Conservation (phyloP, 345 rosid species). For the Carallia brachiata region DNA sequence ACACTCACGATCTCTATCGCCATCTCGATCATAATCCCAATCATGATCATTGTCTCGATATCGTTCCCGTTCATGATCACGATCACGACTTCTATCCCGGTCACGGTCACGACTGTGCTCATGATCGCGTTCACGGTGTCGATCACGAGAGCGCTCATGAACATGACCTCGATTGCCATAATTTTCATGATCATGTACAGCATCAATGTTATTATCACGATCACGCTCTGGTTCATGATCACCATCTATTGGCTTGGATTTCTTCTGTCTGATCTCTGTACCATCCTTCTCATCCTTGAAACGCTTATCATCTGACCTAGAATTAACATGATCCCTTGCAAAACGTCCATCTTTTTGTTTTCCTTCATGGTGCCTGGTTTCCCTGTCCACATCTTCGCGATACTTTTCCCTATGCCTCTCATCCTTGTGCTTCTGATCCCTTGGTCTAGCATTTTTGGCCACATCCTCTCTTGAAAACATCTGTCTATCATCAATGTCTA, state of each 20-base stretch:
- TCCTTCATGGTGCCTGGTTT: conserved; percentile 52
- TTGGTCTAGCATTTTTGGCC: conserved; percentile 53
- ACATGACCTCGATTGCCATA: conserved; percentile 34
- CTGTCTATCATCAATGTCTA: conserved; percentile 44
- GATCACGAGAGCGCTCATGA: conserved; percentile 26
- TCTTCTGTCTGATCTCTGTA: conserved; percentile 42
- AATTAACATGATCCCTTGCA: conserved; percentile 47
- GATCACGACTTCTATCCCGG: conserved; percentile 42
- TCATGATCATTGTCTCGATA: conserved; percentile 26
- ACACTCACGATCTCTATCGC: background rate
- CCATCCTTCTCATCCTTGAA: conserved; percentile 51
- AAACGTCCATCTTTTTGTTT: conserved; percentile 66
- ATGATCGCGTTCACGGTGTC: conserved; percentile 25
- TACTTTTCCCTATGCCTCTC: conserved; percentile 55
- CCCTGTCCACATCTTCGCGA: conserved; percentile 53
- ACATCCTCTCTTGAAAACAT: conserved; percentile 47
- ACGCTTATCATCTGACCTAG: conserved; percentile 58
- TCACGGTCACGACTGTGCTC: conserved; percentile 35
- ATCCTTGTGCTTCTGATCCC: conserved; percentile 65
- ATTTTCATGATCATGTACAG: conserved; percentile 37
- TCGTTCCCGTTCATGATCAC: conserved; percentile 19
- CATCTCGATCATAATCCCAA: conserved; percentile 41
- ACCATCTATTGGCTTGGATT: conserved; percentile 52
- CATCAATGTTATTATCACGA: conserved; percentile 26
- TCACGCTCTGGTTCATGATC: conserved; percentile 47